These are phyloP conservation scores for Tetracladium marchalianum DNA, from an alignment of 495 filamentous ascomycete species.

Conservation along the genomic window DNA sequence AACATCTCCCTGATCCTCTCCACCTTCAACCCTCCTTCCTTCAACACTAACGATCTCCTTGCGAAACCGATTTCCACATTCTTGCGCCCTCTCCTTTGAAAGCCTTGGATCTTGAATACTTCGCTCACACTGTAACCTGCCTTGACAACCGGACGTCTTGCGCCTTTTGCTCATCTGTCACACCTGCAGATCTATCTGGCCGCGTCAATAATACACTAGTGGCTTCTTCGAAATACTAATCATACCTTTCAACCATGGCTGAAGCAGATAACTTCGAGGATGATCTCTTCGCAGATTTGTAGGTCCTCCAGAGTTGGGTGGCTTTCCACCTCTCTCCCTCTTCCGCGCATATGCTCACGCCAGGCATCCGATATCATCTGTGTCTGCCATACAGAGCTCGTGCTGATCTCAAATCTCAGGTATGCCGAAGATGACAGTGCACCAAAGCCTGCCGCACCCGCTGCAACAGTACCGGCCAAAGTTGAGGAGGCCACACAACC, in stretches of 20 bases:
- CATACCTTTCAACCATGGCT: conserved; percentile 45
- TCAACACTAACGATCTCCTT: conserved; percentile 3
- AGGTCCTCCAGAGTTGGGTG: conserved; percentile 26
- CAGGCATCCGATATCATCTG: neutral
- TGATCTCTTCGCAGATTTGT: conserved; percentile 98
- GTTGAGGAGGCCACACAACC: conserved; percentile 5
- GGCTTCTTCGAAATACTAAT: too few species aligned
- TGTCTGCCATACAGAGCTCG: neutral
- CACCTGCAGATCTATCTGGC: too few species aligned
- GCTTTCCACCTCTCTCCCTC: neutral
- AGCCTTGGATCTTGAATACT: neutral
- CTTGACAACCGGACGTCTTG: too few species aligned
- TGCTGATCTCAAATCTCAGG: conserved; percentile 30
- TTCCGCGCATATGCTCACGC: neutral
- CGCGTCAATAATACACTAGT: too few species aligned
- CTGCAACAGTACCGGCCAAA: conserved; percentile 20
- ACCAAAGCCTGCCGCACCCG: conserved; percentile 29
- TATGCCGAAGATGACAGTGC: conserved; percentile 75
- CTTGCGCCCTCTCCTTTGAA: conserved; percentile 6
- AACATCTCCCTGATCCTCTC: too few species aligned
- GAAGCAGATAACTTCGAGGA: conserved; percentile 89
- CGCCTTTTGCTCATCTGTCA: too few species aligned
- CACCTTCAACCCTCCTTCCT: neutral
- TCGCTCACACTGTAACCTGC: neutral
- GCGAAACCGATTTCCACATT: neutral